Evolutionary conservation across 2,329 filamentous ascomycete species (phyloP).

Genomic region (Magnaporthales sp.): DNA sequence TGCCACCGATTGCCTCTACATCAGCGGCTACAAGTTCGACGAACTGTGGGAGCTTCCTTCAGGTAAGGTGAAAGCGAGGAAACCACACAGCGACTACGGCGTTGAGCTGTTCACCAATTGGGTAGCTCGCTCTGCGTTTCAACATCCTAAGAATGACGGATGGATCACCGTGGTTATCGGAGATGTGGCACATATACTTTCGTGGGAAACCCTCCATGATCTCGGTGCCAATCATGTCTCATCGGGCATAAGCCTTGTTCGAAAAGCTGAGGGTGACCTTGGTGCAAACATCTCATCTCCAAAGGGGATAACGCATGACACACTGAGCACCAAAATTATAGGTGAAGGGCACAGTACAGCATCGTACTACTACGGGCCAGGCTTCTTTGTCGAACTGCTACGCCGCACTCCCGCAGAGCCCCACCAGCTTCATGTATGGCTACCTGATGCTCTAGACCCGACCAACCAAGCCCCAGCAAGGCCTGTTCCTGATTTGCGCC

Average conservation of each 20-base stretch:
- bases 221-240: no score
- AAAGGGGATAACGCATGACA: no score
- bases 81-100: not conserved
- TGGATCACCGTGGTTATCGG: no score
- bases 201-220: no score
- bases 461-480: not conserved
- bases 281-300: no score
- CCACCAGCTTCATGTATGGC: not conserved
- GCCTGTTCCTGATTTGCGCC: not conserved
- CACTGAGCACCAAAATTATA: not conserved
- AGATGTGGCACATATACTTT: no score
- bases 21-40: conserved; percentile 11
- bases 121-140: not conserved
- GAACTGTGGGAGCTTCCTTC: conserved; percentile 17
- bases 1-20: conserved; percentile 13
- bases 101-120: not conserved
- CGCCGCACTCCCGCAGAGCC: not conserved
- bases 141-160: not conserved
- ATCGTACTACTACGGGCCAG: not conserved
- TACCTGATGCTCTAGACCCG: not conserved
- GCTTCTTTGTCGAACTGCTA: not conserved
- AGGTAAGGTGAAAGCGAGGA: conserved; percentile 2
- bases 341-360: not conserved
- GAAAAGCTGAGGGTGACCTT: no score
- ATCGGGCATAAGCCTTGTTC: no score